phyloP scores from a whole-genome alignment of 257 asterid genomes.

The Eucommia ulmoides region DNA sequence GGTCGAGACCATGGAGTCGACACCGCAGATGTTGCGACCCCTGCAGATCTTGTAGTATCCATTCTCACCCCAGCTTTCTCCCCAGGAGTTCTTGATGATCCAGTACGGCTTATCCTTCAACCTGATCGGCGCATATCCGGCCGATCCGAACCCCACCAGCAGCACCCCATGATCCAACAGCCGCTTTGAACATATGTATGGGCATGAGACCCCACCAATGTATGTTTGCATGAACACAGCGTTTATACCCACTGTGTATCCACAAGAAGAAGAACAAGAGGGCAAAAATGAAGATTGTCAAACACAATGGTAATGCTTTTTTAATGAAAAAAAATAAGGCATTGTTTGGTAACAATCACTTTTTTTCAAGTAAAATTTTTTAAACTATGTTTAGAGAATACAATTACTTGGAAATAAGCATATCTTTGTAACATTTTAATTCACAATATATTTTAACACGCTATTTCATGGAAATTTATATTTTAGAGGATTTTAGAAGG shows the following conservation, averaged over 20 bases:
- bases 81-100: constrained; percentile 93
- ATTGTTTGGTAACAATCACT: too few species aligned
- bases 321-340: too few species aligned
- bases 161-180: constrained; percentile 64
- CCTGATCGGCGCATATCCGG: constrained; percentile 52
- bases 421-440: too few species aligned
- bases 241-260: constrained; percentile 79
- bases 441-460: too few species aligned
- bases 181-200: constrained; percentile 53
- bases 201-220: constrained; percentile 78
- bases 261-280: constrained; percentile 5
- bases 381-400: too few species aligned
- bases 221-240: constrained; percentile 87
- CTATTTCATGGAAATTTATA: too few species aligned
- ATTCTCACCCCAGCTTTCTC: constrained; percentile 64
- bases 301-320: too few species aligned
- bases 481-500: too few species aligned
- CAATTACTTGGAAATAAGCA: too few species aligned
- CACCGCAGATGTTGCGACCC: constrained; percentile 66
- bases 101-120: constrained; percentile 73
- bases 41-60: constrained; percentile 71
- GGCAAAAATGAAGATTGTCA: too few species aligned
- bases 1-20: constrained; percentile 84
- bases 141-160: constrained; percentile 63
- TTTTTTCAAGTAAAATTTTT: too few species aligned